Evolutionary conservation across 2,329 filamentous ascomycete genomes (phyloP), one percentile per base, ranked within the genome.

Genomic region (Cercospora berteroae): DNA sequence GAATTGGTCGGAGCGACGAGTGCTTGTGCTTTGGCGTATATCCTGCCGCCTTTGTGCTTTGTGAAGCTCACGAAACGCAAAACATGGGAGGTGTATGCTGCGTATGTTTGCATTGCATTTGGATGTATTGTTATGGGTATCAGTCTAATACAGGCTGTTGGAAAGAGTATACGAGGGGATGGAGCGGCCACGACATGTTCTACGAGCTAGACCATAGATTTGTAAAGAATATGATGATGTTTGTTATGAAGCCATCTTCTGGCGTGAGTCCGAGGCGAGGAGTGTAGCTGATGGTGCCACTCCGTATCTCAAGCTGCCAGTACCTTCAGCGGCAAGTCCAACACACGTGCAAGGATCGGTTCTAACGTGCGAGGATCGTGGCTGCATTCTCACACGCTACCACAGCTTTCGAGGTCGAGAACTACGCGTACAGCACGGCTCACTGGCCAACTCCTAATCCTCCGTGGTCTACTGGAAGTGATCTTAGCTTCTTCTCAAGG

Each of bases 1-100:
- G 95, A 99, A 82, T 84, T 99, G 18, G 95, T 99, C 66, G 95
- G 95, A 69, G 93, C 95, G 6, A 99, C 95, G 39, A 96, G 92
- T 77, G 95, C 95, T 3, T 95, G 94, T 74, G 93, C 93, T 6
- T 85, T 99, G 79, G 95, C 95, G 0, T 99, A 98, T 78, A 97
- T 99, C 59, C 82, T 99, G 68, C 95, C 95, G 69, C 95, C 95
- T 27, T 82, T 98, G 65, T 99, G 95, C 80, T 99, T 95, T 79
- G 91, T 99, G 76, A 97, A 96, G 81, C 83, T 99, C 68, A 94
- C 92, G 72, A 93, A 89, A 66, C 83, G 89, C 72, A 89, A 87
- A 75, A 77, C 76, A 1, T 79, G 77, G 78, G 77, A 79, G 70
- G 76, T 74, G 69, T 86, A 92, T 68, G 89, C 92, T 12, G 87